Base-by-base conservation (phyloP, 805 yeast genomes). In the Teunomyces tritomae region DNA sequence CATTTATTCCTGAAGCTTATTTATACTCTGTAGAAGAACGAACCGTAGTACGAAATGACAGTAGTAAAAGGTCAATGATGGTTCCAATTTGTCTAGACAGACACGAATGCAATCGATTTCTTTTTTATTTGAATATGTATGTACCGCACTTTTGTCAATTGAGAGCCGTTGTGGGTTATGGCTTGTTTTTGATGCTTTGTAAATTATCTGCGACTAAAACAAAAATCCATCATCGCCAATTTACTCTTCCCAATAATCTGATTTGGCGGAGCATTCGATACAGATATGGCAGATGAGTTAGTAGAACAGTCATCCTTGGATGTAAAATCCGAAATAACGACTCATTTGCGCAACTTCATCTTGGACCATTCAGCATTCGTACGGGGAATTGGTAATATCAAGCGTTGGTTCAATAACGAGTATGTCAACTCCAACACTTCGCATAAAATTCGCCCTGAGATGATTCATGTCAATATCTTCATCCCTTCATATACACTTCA, bases 321-420 rank as follows among this genome's bases (percentile, higher is more conserved):
- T 24, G 29, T 37, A 10, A 26, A 37, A 37, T 29, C 28, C 14
- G 29, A 37, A 8, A 14, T 9, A 10, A 26, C 13, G 10, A 26
- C 29, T 26, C 16, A 24, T 20, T 37, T 28, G 32, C 32, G 66
- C 13, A 66, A 68, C 58, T 71, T 84, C 49, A 80, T 85, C 14
- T 57, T 85, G 36, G 91, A 85, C 58, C 86, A 84, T 16, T 78
- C 87, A 5, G 83, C 87, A 2, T 73, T 85, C 51, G 81, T 82
- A 14, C 78, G 83, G 46, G 92, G 89, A 1, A 70, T 85, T 39
- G 88, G 87, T 0, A 82, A 81, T 56, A 73, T 85, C 57, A 81
- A 80, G 58, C 67, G 80, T 55, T 85, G 90, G 90, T 71, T 76
- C 49, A 66, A 73, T 43, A 57, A 70, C 53, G 60, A 71, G 43